Evolutionary conservation across 2,329 filamentous ascomycete species (phyloP), one percentile per base, ranked within the genome.

Genomic region (Calonectria pteridis): DNA sequence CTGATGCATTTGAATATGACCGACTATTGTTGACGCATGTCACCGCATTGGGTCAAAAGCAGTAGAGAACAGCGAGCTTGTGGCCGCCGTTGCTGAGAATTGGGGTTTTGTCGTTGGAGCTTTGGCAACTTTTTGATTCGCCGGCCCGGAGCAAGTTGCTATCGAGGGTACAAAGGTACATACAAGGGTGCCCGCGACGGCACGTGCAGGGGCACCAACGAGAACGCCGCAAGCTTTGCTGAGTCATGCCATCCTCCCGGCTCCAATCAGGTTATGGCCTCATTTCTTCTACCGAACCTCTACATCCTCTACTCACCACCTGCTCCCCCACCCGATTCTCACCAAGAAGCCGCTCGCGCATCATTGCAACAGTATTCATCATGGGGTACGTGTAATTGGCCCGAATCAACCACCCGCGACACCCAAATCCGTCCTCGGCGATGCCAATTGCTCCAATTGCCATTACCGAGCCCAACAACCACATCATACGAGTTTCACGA

Each of bases 321-420:
- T 79, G 71, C 79, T 75, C 77, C 77, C 75, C 76, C 77, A 79
- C 77, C 69, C 69, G 77, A 75, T 74, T 66, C 72, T 75, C 68
- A 78, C 72, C 73, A 73, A 69, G 75, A 72, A 77, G 72, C 68
- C 70, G 74, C 70, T 53, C 76, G 72, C 75, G 70, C 68, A 78
- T 78, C 73, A 78, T 71, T 73, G 75, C 76, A 73, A 77, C 73
- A 78, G 77, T 77, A 51, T 76, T 79, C 82, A 87, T 82, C 76
- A 87, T 87, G 86, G 83, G 82, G 86, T 87, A 84, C 76, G 85
- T 77, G 51, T 68, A 81, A 80, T 80, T 79, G 77, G 77, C 59
- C 35, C 49, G 59, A 43, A 46, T 23, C 46, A n/a, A 46, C 64
- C n/a, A 50, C 63, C 68, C 14, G 59, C 74, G 75, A 76, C 75